These are phyloP conservation scores for Lyophyllum decastes DNA, from an alignment of 768 basidiomycete species.

Conservation along the genomic window DNA sequence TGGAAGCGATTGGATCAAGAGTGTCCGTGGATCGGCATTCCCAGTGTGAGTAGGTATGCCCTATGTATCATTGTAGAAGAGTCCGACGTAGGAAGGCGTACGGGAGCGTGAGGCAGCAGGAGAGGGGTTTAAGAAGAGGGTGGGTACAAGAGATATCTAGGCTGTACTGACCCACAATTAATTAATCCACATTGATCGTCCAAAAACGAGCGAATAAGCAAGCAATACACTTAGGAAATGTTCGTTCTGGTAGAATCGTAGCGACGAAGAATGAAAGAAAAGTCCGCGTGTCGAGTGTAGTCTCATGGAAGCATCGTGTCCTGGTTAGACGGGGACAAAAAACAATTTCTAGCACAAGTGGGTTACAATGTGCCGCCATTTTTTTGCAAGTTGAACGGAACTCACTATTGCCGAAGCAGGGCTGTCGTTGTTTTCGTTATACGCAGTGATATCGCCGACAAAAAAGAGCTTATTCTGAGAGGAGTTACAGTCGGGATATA, in stretches of 20 bases:
- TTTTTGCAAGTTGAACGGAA: slow-evolving; percentile 4
- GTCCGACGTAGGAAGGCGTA: not conserved
- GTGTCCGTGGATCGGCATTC: slow-evolving; percentile 36
- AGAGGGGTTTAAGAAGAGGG: not conserved
- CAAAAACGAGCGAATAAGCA: not conserved
- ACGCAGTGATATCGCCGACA: slow-evolving; percentile 41
- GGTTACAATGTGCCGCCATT: not conserved
- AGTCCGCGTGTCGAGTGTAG: not conserved
- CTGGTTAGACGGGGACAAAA: slow-evolving; percentile 10
- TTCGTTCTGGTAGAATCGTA: not conserved
- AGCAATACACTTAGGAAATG: not conserved
- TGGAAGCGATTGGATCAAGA: slow-evolving; percentile 39
- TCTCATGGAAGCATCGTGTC: not conserved
- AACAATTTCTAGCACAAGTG: slow-evolving; percentile 15
- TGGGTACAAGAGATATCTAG: not conserved
- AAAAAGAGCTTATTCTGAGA: slow-evolving; percentile 41
- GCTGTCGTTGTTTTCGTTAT: slow-evolving; percentile 32
- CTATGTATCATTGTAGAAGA: not conserved
- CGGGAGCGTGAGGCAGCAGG: not conserved
- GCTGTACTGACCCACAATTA: not conserved
- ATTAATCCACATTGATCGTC: not conserved
- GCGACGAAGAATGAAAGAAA: not conserved
- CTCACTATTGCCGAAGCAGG: slow-evolving; percentile 37
- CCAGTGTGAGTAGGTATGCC: slow-evolving; percentile 26
- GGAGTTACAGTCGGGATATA: not conserved